A percentile compares a stretch with the other conserved stretches of the same genome.
Conservation (phyloP, 164 flowering plant genomes). For the Macadamia integrifolia region DNA sequence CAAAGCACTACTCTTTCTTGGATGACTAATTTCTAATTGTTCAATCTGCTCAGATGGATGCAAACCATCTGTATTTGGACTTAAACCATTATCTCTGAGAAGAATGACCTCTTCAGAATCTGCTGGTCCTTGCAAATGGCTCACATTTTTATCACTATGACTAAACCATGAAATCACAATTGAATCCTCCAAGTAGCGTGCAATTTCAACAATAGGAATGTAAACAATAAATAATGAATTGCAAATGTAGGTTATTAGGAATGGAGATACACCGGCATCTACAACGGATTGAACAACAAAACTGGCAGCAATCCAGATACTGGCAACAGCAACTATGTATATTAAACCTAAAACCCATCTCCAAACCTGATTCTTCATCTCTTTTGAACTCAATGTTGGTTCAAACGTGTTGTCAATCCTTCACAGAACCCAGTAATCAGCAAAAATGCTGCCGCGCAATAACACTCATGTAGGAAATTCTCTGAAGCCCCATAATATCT, state of each 20-base stretch:
- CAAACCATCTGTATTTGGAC: constrained; percentile 11
- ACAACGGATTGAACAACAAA: constrained; percentile 91
- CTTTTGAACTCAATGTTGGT: constrained; percentile 10
- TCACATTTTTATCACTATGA: constrained; percentile 17
- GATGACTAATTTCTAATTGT: constrained; percentile 16
- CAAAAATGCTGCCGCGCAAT: neutral
- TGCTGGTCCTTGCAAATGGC: constrained; percentile 18
- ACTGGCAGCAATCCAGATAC: constrained; percentile 91
- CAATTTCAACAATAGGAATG: constrained; percentile 74
- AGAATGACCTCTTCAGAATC: constrained; percentile 62
- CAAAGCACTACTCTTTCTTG: constrained; percentile 1
- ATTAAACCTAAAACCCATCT: constrained; percentile 75
- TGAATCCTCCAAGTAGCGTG: constrained; percentile 64
- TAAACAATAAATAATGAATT: constrained; percentile 78
- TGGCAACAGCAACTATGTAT: constrained; percentile 69
- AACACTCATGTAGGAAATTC: neutral
- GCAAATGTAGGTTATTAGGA: constrained; percentile 89
- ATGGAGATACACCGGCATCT: constrained; percentile 85
- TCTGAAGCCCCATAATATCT: too few species aligned
- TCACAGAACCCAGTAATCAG: neutral
- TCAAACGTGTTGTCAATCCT: neutral
- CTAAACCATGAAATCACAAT: constrained; percentile 42
- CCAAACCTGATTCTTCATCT: constrained; percentile 46
- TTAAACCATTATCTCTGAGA: constrained; percentile 33
- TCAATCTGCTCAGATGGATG: constrained; percentile 13